These are phyloP conservation scores for Rhodotorula toruloides DNA, from an alignment of 768 basidiomycete species.

Conservation along the genomic window DNA sequence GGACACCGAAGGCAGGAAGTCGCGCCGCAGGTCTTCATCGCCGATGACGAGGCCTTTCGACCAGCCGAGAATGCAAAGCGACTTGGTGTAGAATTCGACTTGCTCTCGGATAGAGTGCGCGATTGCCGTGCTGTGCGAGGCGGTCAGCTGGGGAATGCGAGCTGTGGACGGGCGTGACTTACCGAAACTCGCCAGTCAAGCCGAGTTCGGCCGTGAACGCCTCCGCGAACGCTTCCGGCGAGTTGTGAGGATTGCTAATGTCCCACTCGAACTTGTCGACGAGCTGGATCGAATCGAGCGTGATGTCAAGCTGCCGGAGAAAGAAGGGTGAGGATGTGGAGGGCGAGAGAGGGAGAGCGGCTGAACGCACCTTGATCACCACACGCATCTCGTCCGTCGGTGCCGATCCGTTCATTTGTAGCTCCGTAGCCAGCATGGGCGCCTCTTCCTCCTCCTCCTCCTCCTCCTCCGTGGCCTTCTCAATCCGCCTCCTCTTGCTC, in stretches of 20 bases:
- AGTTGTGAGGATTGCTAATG: constrained; percentile 67
- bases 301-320: constrained; percentile 74
- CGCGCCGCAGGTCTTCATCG: constrained; percentile 84
- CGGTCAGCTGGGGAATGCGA: neutral
- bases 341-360: neutral
- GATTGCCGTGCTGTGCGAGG: constrained; percentile 71
- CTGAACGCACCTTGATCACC: constrained; percentile 69
- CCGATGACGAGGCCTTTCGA: constrained; percentile 69
- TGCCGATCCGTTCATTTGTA: neutral
- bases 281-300: constrained; percentile 83
- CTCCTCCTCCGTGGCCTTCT: neutral
- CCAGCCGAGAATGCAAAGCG: constrained; percentile 82
- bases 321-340: neutral
- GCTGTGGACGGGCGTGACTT: constrained; percentile 44
- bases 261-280: constrained; percentile 99
- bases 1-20: constrained; percentile 77
- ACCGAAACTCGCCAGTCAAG: constrained; percentile 87
- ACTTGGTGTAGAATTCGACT: constrained; percentile 83
- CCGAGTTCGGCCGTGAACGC: constrained; percentile 81
- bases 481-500: constrained; percentile 48
- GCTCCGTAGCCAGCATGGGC: constrained; percentile 48
- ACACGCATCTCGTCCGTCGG: constrained; percentile 76
- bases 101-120: constrained; percentile 95
- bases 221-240: constrained; percentile 88
- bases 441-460: constrained; percentile 49